Conservation (phyloP, 2,329 filamentous ascomycete species). For the Phaeosphaeriaceae sp. region DNA sequence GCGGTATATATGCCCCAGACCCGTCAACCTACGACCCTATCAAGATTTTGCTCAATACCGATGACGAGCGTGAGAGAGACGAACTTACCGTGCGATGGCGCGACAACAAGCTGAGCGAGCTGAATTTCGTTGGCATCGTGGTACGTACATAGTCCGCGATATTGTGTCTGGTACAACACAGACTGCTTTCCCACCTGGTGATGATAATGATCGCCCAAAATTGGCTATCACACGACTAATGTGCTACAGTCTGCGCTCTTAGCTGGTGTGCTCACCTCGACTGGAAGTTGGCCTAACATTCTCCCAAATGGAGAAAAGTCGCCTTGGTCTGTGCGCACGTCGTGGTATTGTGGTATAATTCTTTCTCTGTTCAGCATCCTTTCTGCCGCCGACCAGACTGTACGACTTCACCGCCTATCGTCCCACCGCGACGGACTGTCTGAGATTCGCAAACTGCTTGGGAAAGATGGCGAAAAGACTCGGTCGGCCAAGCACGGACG, state of each 20-base stretch:
- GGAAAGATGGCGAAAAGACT: conserved; percentile 26
- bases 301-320: conserved; percentile 45
- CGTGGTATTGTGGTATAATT: conserved; percentile 55
- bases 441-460: conserved; percentile 47
- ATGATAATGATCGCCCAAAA: too few species aligned
- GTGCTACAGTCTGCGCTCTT: conserved; percentile 44
- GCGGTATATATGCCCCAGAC: conserved; percentile 43
- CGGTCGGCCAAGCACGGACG: conserved; percentile 26
- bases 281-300: conserved; percentile 54
- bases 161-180: too few species aligned
- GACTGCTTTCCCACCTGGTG: too few species aligned
- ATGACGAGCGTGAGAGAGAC: conserved; percentile 43
- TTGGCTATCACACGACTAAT: too few species aligned
- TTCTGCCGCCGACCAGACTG: conserved; percentile 52
- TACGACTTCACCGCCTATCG: conserved; percentile 53
- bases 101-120: conserved; percentile 50
- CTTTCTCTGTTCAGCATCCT: conserved; percentile 61
- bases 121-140: conserved; percentile 53
- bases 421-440: conserved; percentile 48
- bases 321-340: conserved; percentile 52
- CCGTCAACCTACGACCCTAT: conserved; percentile 47
- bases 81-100: conserved; percentile 48
- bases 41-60: conserved; percentile 44
- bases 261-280: conserved; percentile 51
- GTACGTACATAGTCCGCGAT: conserved; percentile 31